These are phyloP conservation scores for Brachypodium distachyon DNA, from an alignment of 202 grass and related monocot species.

Conservation along the genomic window DNA sequence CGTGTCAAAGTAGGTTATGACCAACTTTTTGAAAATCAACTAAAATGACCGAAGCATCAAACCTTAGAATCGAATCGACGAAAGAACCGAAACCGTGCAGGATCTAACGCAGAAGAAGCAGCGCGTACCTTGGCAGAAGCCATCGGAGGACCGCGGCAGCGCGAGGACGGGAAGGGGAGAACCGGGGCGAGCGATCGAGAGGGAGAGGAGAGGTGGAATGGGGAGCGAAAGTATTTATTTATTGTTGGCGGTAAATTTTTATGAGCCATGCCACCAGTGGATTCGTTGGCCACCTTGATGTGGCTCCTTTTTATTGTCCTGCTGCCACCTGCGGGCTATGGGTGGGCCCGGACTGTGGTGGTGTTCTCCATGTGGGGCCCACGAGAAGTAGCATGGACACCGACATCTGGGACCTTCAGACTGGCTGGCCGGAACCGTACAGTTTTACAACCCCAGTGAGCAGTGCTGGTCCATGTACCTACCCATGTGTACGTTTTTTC, in stretches of 20 bases:
- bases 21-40: too few species aligned
- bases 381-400: too few species aligned
- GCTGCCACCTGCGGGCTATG: background rate
- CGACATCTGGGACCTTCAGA: too few species aligned
- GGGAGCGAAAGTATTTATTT: background rate
- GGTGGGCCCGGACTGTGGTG: background rate
- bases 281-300: constrained; percentile 1
- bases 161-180: background rate
- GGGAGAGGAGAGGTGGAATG: background rate
- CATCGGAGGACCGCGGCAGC: constrained; percentile 22
- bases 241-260: background rate
- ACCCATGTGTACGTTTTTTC: too few species aligned
- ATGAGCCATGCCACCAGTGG: constrained; percentile 12
- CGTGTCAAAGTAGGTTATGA: too few species aligned
- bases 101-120: background rate
- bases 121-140: constrained; percentile 47
- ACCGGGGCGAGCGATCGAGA: background rate
- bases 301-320: background rate
- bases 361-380: too few species aligned
- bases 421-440: too few species aligned
- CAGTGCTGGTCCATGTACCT: too few species aligned
- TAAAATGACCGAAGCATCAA: background rate
- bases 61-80: background rate
- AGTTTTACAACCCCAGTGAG: too few species aligned
- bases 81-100: background rate